Conservation (phyloP, 768 basidiomycete genomes). For the Panaeolus cyanescens region DNA sequence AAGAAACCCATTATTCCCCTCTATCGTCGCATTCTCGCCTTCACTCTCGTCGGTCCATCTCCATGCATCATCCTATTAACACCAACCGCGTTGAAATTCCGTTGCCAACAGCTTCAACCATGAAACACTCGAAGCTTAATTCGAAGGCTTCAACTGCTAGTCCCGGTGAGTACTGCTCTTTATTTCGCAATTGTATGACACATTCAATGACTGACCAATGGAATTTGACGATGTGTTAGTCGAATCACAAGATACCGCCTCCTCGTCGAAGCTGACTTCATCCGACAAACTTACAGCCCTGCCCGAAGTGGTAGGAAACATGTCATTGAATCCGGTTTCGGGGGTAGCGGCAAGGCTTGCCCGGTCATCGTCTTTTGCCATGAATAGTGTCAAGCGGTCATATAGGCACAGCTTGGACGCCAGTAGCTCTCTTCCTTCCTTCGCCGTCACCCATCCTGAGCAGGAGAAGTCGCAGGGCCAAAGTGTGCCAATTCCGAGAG, state of each 20-base stretch:
- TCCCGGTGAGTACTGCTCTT: neutral
- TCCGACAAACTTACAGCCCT: constrained; percentile 49
- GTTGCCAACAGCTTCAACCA: neutral
- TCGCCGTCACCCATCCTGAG: constrained; percentile 29
- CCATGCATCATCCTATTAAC: neutral
- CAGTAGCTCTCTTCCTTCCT: constrained; percentile 43
- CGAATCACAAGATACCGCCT: constrained; percentile 24
- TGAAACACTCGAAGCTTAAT: neutral
- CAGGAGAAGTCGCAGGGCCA: neutral
- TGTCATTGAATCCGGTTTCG: constrained; percentile 6
- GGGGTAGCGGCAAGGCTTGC: constrained; percentile 9
- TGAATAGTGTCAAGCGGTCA: constrained; percentile 21
- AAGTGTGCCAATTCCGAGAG: neutral
- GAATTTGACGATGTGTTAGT: neutral
- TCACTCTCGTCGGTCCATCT: neutral
- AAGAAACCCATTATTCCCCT: constrained; percentile 1
- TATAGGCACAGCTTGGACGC: constrained; percentile 44
- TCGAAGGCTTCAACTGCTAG: neutral
- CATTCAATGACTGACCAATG: neutral
- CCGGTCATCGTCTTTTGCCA: constrained; percentile 31
- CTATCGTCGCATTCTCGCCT: neutral
- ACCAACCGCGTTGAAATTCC: neutral
- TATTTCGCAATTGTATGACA: no score
- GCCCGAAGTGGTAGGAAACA: constrained; percentile 17
- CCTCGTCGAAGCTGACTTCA: constrained; percentile 49